phyloP scores from a whole-genome alignment of 805 yeast species.

The Yarrowia bubula region DNA sequence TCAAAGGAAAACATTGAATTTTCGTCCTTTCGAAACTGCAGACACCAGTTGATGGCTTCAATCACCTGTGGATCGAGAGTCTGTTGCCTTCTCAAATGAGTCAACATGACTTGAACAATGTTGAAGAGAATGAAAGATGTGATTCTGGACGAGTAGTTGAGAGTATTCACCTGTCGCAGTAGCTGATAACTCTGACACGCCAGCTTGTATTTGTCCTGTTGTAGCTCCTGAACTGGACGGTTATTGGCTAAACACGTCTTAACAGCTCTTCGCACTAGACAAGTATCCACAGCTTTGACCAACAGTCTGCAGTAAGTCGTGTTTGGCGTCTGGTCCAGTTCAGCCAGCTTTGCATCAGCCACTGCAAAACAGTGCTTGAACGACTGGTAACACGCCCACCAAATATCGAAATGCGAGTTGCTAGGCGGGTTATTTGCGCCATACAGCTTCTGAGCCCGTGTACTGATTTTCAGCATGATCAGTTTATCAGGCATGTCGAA shows the following conservation, averaged over 20 bases:
- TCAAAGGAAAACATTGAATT: constrained; percentile 6
- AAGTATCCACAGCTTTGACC: constrained; percentile 1
- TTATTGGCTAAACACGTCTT: constrained; percentile 9
- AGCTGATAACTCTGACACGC: constrained; percentile 14
- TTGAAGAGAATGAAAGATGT: constrained; percentile 11
- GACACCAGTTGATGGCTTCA: constrained; percentile 16
- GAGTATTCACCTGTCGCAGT: neutral
- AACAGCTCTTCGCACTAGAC: neutral
- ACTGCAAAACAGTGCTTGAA: constrained; percentile 12
- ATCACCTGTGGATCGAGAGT: neutral
- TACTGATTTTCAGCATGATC: neutral
- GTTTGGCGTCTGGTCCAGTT: neutral
- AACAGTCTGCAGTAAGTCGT: neutral
- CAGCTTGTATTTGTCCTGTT: constrained; percentile 7
- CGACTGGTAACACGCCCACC: constrained; percentile 18
- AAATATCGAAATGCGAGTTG: neutral
- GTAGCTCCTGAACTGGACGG: constrained; percentile 1
- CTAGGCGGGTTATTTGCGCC: neutral
- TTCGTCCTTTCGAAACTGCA: constrained; percentile 8
- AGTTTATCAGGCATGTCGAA: constrained; percentile 18
- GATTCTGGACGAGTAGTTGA: neutral
- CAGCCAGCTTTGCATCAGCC: neutral
- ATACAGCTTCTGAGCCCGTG: neutral
- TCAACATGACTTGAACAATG: constrained; percentile 1
- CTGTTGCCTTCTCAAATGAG: neutral